Conservation (phyloP, 257 asterid species). For the Solanum sparsipilum region DNA sequence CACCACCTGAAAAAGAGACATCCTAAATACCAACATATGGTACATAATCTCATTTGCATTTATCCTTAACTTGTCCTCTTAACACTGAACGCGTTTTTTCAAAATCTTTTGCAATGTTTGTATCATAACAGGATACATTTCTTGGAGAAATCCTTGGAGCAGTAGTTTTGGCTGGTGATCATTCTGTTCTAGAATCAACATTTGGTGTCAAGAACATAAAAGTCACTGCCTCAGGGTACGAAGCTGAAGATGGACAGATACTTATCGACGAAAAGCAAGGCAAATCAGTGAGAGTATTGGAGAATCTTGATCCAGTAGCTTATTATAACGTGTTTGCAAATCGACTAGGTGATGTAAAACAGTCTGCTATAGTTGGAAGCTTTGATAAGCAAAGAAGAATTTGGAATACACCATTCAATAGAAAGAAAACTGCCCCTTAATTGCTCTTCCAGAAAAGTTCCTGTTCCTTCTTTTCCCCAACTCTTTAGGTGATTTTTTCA, state of each 20-base stretch:
- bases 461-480: background rate
- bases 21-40: slow-evolving; percentile 58
- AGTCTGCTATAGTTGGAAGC: slow-evolving; percentile 68
- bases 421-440: background rate
- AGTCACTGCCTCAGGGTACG: slow-evolving; percentile 39
- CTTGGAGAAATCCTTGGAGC: slow-evolving; percentile 81
- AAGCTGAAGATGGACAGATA: slow-evolving; percentile 54
- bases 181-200: slow-evolving; percentile 21
- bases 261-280: slow-evolving; percentile 27
- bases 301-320: slow-evolving; percentile 38
- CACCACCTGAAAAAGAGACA: slow-evolving; percentile 27
- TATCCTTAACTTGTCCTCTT: background rate
- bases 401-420: slow-evolving; percentile 33
- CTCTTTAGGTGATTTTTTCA: background rate
- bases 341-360: slow-evolving; percentile 43
- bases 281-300: slow-evolving; percentile 39
- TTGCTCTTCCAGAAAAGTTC: background rate
- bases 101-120: background rate
- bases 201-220: slow-evolving; percentile 22
- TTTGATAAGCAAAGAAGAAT: slow-evolving; percentile 50
- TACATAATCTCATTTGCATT: slow-evolving; percentile 8
- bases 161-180: slow-evolving; percentile 42
- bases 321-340: slow-evolving; percentile 32
- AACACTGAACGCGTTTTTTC: background rate
- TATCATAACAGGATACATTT: slow-evolving; percentile 42